A percentile compares a stretch with the other conserved stretches of the same genome.
These are phyloP conservation scores for Boechera stricta DNA, from an alignment of 345 rosid genomes.

Conservation along the genomic window DNA sequence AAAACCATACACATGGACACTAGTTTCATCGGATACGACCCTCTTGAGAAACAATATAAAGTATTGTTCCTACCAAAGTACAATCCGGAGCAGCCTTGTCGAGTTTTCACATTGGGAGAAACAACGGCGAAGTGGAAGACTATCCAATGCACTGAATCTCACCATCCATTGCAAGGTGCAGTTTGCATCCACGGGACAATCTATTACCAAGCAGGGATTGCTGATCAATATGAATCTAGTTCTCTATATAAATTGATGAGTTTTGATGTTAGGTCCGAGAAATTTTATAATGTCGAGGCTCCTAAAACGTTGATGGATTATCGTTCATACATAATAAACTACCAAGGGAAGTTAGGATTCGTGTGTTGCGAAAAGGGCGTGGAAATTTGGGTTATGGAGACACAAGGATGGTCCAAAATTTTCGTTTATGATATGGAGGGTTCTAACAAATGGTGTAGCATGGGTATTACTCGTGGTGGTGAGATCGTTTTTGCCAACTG, in stretches of 20 bases:
- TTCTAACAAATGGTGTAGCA: neutral
- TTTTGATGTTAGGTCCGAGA: slow-evolving; percentile 8
- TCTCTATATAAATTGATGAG: neutral
- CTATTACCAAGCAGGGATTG: neutral
- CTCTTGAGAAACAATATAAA: slow-evolving; percentile 28
- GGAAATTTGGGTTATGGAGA: slow-evolving; percentile 10
- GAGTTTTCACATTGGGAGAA: slow-evolving; percentile 29
- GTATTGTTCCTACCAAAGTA: neutral
- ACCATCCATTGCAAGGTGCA: neutral
- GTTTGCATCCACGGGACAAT: slow-evolving; percentile 13
- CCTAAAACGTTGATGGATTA: neutral
- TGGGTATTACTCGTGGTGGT: neutral
- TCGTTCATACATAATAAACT: neutral
- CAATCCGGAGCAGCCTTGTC: neutral
- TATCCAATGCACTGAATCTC: neutral
- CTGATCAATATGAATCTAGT: neutral
- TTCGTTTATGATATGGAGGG: no score
- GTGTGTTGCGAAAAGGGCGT: neutral
- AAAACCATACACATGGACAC: neutral
- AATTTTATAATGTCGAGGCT: neutral
- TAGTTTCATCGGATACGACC: slow-evolving; percentile 21
- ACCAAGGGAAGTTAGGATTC: slow-evolving; percentile 17
- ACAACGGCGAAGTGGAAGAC: neutral
- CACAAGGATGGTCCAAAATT: slow-evolving; percentile 9
- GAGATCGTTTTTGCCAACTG: neutral